Conservation (phyloP, 805 yeast species). For the Sungouiella blattae region DNA sequence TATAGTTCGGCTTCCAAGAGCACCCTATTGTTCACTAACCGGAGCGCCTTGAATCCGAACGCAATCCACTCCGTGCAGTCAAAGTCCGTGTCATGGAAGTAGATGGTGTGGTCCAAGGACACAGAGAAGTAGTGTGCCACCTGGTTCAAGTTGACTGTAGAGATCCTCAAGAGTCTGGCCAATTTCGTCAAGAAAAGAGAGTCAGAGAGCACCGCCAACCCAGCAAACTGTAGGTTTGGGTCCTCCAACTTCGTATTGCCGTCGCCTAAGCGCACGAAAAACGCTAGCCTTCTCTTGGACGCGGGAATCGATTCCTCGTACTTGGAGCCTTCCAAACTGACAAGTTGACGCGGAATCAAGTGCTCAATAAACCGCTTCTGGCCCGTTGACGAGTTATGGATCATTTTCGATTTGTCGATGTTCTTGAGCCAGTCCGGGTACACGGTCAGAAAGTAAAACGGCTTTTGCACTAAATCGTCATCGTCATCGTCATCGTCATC, state of each 20-base stretch:
- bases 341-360: constrained; percentile 32
- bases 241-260: constrained; percentile 16
- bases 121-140: constrained; percentile 44
- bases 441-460: constrained; percentile 34
- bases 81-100: constrained; percentile 57
- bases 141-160: constrained; percentile 23
- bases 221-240: constrained; percentile 42
- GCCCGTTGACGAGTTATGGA: constrained; percentile 6
- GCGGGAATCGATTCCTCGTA: constrained; percentile 21
- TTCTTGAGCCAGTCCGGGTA: constrained; percentile 28
- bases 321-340: constrained; percentile 25
- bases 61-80: constrained; percentile 45
- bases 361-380: constrained; percentile 16
- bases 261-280: constrained; percentile 23
- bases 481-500: constrained; percentile 27
- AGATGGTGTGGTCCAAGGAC: constrained; percentile 63
- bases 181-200: constrained; percentile 50
- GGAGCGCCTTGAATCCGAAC: constrained; percentile 45
- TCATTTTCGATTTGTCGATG: constrained; percentile 3
- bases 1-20: constrained; percentile 58
- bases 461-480: constrained; percentile 20
- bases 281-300: constrained; percentile 25
- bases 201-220: constrained; percentile 59
- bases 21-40: constrained; percentile 51
- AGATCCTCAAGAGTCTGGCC: constrained; percentile 46